Conservation (phyloP, 306 rosid genomes). For the Echinosophora koreensis region DNA sequence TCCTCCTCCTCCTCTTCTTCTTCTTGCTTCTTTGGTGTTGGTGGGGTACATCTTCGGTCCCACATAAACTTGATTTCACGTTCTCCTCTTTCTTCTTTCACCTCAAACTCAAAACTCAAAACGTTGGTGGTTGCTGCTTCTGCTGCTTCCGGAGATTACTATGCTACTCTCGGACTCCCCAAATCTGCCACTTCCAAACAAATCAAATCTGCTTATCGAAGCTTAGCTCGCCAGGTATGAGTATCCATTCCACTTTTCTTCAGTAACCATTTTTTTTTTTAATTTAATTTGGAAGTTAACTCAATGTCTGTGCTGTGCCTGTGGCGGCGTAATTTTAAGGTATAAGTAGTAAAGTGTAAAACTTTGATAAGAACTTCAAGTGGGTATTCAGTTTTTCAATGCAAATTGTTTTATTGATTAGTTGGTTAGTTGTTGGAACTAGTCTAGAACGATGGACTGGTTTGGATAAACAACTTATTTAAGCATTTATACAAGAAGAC, state of each 20-base stretch:
- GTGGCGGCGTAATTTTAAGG: not conserved
- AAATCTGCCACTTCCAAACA: conserved; percentile 83
- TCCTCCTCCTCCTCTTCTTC: conserved; percentile 52
- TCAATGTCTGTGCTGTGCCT: not conserved
- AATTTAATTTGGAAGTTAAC: not conserved
- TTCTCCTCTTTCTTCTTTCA: conserved; percentile 40
- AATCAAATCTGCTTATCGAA: conserved; percentile 95
- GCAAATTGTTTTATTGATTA: not conserved
- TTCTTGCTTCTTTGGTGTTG: conserved; percentile 53
- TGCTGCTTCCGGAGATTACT: conserved; percentile 84
- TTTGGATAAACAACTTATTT: too few relatives aligned
- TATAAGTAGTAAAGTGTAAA: not conserved
- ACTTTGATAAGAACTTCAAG: conserved; percentile 14
- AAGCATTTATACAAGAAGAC: too few relatives aligned
- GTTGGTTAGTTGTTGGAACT: conserved; percentile 1
- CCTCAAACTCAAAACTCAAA: conserved; percentile 46
- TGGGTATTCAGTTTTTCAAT: not conserved
- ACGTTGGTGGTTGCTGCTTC: conserved; percentile 36
- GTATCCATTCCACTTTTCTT: conserved; percentile 17
- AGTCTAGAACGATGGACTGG: too few relatives aligned
- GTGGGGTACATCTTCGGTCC: conserved; percentile 58
- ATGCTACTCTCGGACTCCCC: conserved; percentile 83
- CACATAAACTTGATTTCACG: conserved; percentile 53
- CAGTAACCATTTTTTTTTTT: not conserved
- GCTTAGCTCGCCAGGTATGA: conserved; percentile 93